A percentile compares a stretch with the other conserved stretches of the same genome.
Evolutionary conservation across 352 stramenopile genomes (phyloP).

Genomic region (Plasmopara viticola): DNA sequence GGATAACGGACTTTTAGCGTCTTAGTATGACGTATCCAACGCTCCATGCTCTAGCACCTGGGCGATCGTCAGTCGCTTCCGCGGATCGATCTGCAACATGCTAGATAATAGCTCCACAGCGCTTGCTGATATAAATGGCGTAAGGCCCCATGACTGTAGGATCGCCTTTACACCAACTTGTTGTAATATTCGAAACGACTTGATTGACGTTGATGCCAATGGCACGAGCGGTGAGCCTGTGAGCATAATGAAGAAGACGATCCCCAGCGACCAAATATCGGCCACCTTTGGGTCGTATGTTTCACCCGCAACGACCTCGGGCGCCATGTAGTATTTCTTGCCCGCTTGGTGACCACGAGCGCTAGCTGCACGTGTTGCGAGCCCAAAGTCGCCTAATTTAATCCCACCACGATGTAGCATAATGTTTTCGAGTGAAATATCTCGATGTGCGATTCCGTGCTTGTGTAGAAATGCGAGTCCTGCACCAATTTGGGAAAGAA

Average conservation of each 20-base stretch:
- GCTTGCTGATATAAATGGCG: constrained; percentile 13
- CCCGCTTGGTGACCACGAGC: constrained; percentile 23
- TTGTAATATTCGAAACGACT: constrained; percentile 25
- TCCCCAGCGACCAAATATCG: constrained; percentile 59
- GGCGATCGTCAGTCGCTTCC: constrained; percentile 20
- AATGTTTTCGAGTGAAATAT: constrained; percentile 42
- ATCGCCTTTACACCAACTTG: constrained; percentile 23
- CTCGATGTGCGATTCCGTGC: constrained; percentile 30
- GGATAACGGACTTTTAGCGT: not conserved
- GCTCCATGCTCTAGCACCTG: constrained; percentile 17
- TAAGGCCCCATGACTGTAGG: constrained; percentile 26
- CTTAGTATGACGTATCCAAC: constrained; percentile 6
- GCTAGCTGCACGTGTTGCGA: constrained; percentile 19
- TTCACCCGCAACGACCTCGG: constrained; percentile 31
- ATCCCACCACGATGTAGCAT: constrained; percentile 29
- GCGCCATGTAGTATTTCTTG: constrained; percentile 56
- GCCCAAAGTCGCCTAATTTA: constrained; percentile 44
- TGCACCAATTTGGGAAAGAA: constrained; percentile 26
- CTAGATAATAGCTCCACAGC: constrained; percentile 18
- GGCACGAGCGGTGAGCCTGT: constrained; percentile 44
- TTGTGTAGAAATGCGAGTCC: constrained; percentile 29
- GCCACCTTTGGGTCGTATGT: constrained; percentile 35
- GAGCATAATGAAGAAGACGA: constrained; percentile 67
- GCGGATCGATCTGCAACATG: constrained; percentile 25
- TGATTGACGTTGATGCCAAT: constrained; percentile 23